Evolutionary conservation across 495 filamentous ascomycete genomes (phyloP), one percentile per base, ranked within the genome.

Genomic region (Diplogelasinospora grovesii): DNA sequence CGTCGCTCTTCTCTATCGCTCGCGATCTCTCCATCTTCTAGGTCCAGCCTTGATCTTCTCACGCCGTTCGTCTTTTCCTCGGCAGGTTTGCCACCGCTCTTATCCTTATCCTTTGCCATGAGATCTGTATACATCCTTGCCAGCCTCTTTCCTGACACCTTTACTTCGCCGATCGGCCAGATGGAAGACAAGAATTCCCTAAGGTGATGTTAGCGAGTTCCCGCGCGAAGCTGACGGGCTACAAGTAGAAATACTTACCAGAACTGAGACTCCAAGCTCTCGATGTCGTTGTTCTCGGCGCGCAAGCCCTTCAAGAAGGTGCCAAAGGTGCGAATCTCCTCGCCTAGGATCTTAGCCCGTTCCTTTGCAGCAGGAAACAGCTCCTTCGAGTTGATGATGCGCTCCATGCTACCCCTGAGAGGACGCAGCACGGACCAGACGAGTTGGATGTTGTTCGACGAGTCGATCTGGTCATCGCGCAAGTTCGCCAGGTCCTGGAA

Each of bases 71-170:
- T 15, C n/a, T 35, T 46, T 1, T 56, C 49, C 3, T 61, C 54
- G 5, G n/a, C n/a, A n/a, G n/a, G n/a, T n/a, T n/a, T n/a, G n/a
- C n/a, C n/a, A n/a, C 48, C 43, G n/a, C 48, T 46, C 34, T 50
- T 49, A 14, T 13, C 16, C 25, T 52, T 49, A 14, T 61, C 54
- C 37, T 57, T 54, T 11, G 53, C 46, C 13, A 54, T 24, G 28
- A 76, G 56, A 35, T 63, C 63, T 14, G 59, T 54, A 48, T 66
- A 73, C 68, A 74, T 76, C 16, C 49, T 50, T 43, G 68, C 63
- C 9, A 76, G 52, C 22, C 66, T 54, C 27, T 49, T 46, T 13
- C 65, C 66, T 0, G 64, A 52, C 5, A 63, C 60, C 31, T 47
- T 59, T n/a, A 55, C 48, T 6, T 63, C 53, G n/a, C 52, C 54